These are phyloP conservation scores for Aspergillus egyptiacus DNA, from an alignment of 495 filamentous ascomycete species.

Conservation along the genomic window DNA sequence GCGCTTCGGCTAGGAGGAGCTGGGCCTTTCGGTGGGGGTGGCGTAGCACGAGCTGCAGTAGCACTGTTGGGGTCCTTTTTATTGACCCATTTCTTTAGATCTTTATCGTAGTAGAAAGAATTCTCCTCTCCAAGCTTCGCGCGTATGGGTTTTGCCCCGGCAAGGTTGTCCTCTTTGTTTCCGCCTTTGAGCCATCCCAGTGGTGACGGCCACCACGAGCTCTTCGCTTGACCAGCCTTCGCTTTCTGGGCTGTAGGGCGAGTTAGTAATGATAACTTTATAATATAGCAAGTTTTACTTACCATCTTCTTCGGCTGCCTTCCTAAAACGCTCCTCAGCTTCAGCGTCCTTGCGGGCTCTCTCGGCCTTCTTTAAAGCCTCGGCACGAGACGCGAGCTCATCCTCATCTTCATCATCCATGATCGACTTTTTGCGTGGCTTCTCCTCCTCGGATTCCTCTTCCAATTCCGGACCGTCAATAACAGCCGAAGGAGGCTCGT, in stretches of 20 bases:
- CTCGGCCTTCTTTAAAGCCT: constrained; percentile 48
- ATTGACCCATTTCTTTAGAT: constrained; percentile 96
- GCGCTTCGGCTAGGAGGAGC: constrained; percentile 37
- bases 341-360: constrained; percentile 47
- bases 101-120: constrained; percentile 88
- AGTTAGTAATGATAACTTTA: constrained; percentile 18
- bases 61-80: constrained; percentile 65
- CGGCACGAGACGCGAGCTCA: constrained; percentile 42
- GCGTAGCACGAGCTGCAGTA: constrained; percentile 44
- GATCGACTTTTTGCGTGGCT: constrained; percentile 70
- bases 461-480: constrained; percentile 27
- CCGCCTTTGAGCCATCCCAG: constrained; percentile 71
- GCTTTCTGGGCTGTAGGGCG: constrained; percentile 35
- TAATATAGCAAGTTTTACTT: constrained; percentile 16
- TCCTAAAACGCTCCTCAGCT: constrained; percentile 72
- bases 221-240: constrained; percentile 47
- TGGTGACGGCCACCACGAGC: constrained; percentile 74
- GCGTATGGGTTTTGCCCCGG: constrained; percentile 61
- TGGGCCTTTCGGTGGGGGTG: constrained; percentile 46
- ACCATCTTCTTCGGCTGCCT: constrained; percentile 82
- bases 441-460: constrained; percentile 41
- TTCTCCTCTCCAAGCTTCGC: constrained; percentile 95
- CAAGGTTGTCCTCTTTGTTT: constrained; percentile 63
- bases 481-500: constrained; percentile 35
- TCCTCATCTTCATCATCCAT: constrained; percentile 65